A percentile compares a stretch with the other conserved stretches of the same genome.
Conservation (phyloP, 768 basidiomycete species). For the Sarcodon sp. region DNA sequence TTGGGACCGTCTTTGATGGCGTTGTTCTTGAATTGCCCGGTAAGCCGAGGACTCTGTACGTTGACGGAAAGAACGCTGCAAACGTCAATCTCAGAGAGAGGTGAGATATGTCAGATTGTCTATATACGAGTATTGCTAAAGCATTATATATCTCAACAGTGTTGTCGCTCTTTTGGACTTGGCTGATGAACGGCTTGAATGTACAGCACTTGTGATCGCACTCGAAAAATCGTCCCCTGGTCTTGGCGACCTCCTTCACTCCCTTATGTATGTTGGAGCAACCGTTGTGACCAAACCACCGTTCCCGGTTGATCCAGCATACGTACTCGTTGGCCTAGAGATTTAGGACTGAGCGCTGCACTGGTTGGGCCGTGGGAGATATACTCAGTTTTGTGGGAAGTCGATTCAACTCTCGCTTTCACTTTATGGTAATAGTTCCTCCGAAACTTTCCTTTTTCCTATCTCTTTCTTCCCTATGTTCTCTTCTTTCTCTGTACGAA, state of each 20-base stretch:
- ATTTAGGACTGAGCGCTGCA: slow-evolving; percentile 29
- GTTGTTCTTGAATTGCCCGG: slow-evolving; percentile 66
- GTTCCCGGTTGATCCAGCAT: slow-evolving; percentile 63
- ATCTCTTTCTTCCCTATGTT: neutral
- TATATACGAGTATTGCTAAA: neutral
- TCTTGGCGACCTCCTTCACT: slow-evolving; percentile 68
- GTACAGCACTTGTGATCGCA: slow-evolving; percentile 67
- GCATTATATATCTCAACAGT: slow-evolving; percentile 23
- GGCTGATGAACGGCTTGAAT: slow-evolving; percentile 73
- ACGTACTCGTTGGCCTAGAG: slow-evolving; percentile 79
- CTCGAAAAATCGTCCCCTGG: slow-evolving; percentile 62
- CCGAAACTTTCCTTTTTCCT: neutral
- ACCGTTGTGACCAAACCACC: slow-evolving; percentile 72
- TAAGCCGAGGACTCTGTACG: slow-evolving; percentile 65
- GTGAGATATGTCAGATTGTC: slow-evolving; percentile 23
- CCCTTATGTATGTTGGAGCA: slow-evolving; percentile 88
- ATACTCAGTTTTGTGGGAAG: neutral
- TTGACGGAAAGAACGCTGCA: slow-evolving; percentile 74
- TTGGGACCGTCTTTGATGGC: slow-evolving; percentile 63
- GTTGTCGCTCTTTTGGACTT: slow-evolving; percentile 81
- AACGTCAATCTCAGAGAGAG: slow-evolving; percentile 75
- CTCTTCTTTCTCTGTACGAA: too few species aligned
- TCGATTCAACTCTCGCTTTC: neutral
- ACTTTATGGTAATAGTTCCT: neutral
- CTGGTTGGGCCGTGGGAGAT: neutral